Conservation (phyloP, 805 yeast genomes). For the Priceomyces medius region DNA sequence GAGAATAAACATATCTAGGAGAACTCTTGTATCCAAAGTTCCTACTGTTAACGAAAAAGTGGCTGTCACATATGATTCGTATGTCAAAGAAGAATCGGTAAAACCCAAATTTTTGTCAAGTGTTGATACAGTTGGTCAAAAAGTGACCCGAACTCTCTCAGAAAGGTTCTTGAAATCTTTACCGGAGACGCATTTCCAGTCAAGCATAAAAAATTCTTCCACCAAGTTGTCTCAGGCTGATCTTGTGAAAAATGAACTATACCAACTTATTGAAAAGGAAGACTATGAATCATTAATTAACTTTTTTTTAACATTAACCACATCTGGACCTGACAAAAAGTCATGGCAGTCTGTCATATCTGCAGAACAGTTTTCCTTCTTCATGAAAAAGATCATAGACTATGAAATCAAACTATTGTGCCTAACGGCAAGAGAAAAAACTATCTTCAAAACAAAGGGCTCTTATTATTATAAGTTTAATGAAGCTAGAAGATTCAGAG, state of each 20-base stretch:
- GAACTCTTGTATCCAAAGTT: neutral
- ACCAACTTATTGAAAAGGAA: conserved; percentile 13
- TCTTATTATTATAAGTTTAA: conserved; percentile 6
- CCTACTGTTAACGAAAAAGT: conserved; percentile 2
- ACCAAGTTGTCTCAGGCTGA: conserved; percentile 6
- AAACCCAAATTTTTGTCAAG: neutral
- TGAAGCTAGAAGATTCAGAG: conserved; percentile 14
- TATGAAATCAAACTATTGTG: conserved; percentile 17
- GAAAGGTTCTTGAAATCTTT: conserved; percentile 11
- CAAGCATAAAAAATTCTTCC: conserved; percentile 7
- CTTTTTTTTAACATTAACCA: conserved; percentile 15
- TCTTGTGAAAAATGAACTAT: conserved; percentile 14
- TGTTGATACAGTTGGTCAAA: neutral
- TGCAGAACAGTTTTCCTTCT: conserved; percentile 19
- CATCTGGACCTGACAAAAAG: conserved; percentile 1
- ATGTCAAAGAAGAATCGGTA: neutral
- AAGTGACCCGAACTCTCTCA: conserved; percentile 4
- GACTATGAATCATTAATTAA: conserved; percentile 15
- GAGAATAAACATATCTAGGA: neutral
- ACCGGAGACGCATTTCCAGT: conserved; percentile 13
- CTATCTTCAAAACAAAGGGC: conserved; percentile 4
- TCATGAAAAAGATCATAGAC: conserved; percentile 16
- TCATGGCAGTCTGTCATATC: conserved; percentile 11
- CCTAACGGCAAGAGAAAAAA: conserved; percentile 11
- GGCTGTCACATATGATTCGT: neutral